Percentiles rank a stretch among this genome's conserved stretches.
Conservation (phyloP, 805 yeast species). For the Sugiyamaella marilandica region DNA sequence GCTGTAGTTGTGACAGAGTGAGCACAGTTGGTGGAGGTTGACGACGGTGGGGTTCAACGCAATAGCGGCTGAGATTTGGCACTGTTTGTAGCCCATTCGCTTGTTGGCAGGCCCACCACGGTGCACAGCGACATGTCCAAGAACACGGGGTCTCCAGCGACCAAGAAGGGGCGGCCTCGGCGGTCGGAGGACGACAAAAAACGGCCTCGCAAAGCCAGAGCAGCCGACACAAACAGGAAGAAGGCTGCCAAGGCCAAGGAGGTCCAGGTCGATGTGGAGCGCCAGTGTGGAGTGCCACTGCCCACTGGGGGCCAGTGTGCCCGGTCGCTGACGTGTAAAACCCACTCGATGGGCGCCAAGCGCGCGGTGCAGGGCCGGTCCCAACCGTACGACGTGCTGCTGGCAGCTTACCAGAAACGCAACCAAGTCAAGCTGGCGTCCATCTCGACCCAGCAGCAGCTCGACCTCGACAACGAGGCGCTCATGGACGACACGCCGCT, state of each 20-base stretch:
- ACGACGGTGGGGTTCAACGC: background rate
- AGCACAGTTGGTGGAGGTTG: too few species aligned
- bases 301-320: slow-evolving; percentile 89
- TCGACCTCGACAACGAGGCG: slow-evolving; percentile 30
- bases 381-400: slow-evolving; percentile 75
- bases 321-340: slow-evolving; percentile 82
- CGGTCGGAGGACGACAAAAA: slow-evolving; percentile 1
- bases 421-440: slow-evolving; percentile 79
- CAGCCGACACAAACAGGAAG: slow-evolving; percentile 12
- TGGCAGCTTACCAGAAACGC: slow-evolving; percentile 82
- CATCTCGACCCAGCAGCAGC: slow-evolving; percentile 35
- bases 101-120: background rate
- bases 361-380: slow-evolving; percentile 85
- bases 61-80: too few species aligned
- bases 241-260: slow-evolving; percentile 43
- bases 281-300: slow-evolving; percentile 86
- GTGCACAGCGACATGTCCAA: background rate
- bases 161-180: slow-evolving; percentile 9
- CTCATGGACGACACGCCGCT: slow-evolving; percentile 37
- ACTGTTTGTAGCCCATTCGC: too few species aligned
- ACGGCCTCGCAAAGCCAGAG: slow-evolving; percentile 12
- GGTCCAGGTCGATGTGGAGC: slow-evolving; percentile 83
- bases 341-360: slow-evolving; percentile 93
- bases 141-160: background rate
- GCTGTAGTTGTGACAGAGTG: too few species aligned